These are phyloP conservation scores for Neurospora sp. DNA, from an alignment of 495 filamentous ascomycete species.

Conservation along the genomic window DNA sequence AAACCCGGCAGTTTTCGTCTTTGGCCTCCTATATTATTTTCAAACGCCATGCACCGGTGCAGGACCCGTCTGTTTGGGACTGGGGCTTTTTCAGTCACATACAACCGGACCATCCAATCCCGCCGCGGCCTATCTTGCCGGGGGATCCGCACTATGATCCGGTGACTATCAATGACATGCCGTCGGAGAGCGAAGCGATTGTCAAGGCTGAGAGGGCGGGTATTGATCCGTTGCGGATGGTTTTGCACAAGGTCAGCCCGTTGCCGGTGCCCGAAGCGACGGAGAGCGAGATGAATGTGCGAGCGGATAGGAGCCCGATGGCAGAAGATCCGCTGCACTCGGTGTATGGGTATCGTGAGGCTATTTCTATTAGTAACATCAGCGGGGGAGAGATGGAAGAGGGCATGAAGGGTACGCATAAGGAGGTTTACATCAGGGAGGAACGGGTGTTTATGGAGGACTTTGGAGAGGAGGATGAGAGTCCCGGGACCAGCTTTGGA, in stretches of 20 bases:
- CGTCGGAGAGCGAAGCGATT: constrained; percentile 20
- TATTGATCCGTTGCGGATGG: constrained; percentile 11
- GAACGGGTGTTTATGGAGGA: not conserved
- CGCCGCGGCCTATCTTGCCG: not conserved
- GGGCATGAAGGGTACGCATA: not conserved
- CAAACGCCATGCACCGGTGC: not conserved
- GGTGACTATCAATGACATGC: constrained; percentile 13
- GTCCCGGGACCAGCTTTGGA: not conserved
- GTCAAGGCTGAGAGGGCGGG: constrained; percentile 17
- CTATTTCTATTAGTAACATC: not conserved
- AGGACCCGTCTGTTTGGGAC: not conserved
- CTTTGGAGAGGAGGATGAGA: not conserved
- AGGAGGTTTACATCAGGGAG: not conserved
- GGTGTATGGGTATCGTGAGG: not conserved
- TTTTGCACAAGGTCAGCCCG: constrained; percentile 10
- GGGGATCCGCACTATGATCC: not conserved
- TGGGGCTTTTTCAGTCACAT: not conserved
- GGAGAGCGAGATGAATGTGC: constrained; percentile 14
- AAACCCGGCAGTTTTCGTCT: not conserved
- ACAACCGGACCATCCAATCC: not conserved
- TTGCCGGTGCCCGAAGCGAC: constrained; percentile 12
- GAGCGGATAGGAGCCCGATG: constrained; percentile 7
- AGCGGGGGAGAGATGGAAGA: not conserved
- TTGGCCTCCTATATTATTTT: too few species aligned
- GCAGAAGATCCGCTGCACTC: constrained; percentile 10